Evolutionary conservation across 1,139 yeast genomes (phyloP).

Genomic region (Taiozyma onychis): DNA sequence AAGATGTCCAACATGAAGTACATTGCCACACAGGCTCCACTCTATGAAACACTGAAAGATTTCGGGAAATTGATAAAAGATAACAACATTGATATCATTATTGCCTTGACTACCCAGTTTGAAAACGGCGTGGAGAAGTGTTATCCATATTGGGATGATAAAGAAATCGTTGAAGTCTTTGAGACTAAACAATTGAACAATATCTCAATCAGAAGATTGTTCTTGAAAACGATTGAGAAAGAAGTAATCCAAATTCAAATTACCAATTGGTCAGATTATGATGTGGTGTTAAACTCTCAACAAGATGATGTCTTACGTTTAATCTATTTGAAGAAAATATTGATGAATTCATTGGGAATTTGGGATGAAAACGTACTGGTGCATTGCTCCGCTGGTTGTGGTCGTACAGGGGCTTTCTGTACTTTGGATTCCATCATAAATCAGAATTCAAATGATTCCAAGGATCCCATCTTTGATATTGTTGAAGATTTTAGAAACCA

Average conservation of each 20-base stretch:
- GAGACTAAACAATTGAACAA: slow-evolving; percentile 14
- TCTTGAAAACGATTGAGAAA: slow-evolving; percentile 25
- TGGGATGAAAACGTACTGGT: slow-evolving; percentile 39
- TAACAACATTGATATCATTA: slow-evolving; percentile 54
- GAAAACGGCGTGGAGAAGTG: slow-evolving; percentile 55
- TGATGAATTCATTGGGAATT: slow-evolving; percentile 12
- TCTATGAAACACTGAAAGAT: slow-evolving; percentile 64
- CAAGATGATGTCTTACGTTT: slow-evolving; percentile 29
- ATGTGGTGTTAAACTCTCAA: slow-evolving; percentile 33
- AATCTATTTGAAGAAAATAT: slow-evolving; percentile 26
- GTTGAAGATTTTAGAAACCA: slow-evolving; percentile 59
- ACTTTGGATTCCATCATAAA: slow-evolving; percentile 50
- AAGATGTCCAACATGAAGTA: slow-evolving; percentile 33
- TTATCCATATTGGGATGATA: slow-evolving; percentile 46
- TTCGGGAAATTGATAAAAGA: slow-evolving; percentile 69
- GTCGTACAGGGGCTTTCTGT: slow-evolving; percentile 84
- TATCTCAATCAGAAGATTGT: slow-evolving; percentile 33
- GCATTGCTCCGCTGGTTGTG: slow-evolving; percentile 91
- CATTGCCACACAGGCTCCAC: slow-evolving; percentile 85
- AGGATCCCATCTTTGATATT: slow-evolving; percentile 45
- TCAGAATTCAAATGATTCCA: slow-evolving; percentile 20
- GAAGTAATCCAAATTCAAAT: slow-evolving; percentile 62
- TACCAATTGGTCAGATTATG: slow-evolving; percentile 77
- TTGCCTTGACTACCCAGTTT: slow-evolving; percentile 57
- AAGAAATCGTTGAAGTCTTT: slow-evolving; percentile 6